Evolutionary conservation across 2,329 filamentous ascomycete genomes (phyloP).

Genomic region (Neonectria hederae): DNA sequence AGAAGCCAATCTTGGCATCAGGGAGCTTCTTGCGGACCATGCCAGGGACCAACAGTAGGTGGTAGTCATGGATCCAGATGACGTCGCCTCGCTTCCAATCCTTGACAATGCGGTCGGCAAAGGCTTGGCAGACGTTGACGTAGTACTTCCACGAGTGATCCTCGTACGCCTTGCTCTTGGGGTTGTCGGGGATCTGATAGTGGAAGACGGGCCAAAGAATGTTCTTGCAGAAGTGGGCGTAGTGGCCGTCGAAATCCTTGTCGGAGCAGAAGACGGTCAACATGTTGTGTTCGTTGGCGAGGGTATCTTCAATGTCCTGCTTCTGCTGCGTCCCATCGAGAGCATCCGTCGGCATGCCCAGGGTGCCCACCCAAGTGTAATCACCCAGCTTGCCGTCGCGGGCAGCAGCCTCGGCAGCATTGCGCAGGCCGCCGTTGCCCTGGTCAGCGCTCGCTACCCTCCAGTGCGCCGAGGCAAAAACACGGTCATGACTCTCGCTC

Average conservation of each 20-base stretch:
- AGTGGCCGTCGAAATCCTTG: constrained; percentile 93
- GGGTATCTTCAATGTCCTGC: constrained; percentile 81
- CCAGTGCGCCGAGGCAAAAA: constrained; percentile 84
- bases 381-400: constrained; percentile 76
- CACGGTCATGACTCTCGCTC: constrained; percentile 72
- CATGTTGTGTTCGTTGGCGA: constrained; percentile 84
- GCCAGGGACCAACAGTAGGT: constrained; percentile 84
- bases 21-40: constrained; percentile 93
- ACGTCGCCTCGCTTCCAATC: constrained; percentile 94
- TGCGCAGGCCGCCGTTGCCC: constrained; percentile 91
- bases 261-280: constrained; percentile 87
- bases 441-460: constrained; percentile 85
- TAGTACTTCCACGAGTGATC: constrained; percentile 98
- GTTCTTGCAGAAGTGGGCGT: constrained; percentile 96
- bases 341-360: constrained; percentile 93
- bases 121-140: constrained; percentile 89
- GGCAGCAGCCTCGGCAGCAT: constrained; percentile 82
- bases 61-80: constrained; percentile 97
- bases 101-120: constrained; percentile 88
- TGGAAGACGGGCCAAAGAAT: constrained; percentile 98
- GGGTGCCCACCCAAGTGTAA: constrained; percentile 88
- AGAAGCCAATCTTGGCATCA: constrained; percentile 95
- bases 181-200: constrained; percentile 97
- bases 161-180: constrained; percentile 97
- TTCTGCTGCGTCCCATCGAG: constrained; percentile 78